Evolutionary conservation across 352 stramenopile species (phyloP).

Genomic region (Salisapilia sapeloensis): DNA sequence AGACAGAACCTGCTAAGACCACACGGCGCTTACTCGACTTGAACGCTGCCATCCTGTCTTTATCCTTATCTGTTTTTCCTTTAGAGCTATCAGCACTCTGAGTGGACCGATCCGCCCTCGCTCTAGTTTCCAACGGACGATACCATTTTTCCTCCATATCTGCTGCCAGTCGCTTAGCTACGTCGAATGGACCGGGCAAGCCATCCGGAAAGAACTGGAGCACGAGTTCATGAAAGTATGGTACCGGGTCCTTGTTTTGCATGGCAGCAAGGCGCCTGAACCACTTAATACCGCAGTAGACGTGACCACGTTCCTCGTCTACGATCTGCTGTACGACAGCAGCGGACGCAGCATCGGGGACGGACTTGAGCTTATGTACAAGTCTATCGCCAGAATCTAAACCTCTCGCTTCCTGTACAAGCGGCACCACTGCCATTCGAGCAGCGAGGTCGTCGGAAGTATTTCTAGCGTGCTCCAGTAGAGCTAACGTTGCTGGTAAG

Average conservation of each 20-base stretch:
- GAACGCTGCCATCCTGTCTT: constrained; percentile 12
- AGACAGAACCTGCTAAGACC: constrained; percentile 53
- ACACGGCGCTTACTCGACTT: constrained; percentile 44
- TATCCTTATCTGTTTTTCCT: background rate
- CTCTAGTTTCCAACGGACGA: constrained; percentile 41
- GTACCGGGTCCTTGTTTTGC: constrained; percentile 29
- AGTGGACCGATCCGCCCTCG: constrained; percentile 4
- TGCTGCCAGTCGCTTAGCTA: constrained; percentile 39
- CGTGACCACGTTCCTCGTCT: constrained; percentile 57
- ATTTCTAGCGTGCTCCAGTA: constrained; percentile 61
- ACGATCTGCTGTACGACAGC: constrained; percentile 63
- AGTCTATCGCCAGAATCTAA: constrained; percentile 61
- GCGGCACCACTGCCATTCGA: constrained; percentile 56
- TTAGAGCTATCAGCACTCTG: constrained; percentile 1
- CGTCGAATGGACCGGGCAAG: constrained; percentile 59
- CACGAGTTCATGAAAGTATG: constrained; percentile 71
- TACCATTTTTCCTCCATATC: constrained; percentile 66
- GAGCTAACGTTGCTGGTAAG: constrained; percentile 38
- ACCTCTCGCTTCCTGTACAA: constrained; percentile 65
- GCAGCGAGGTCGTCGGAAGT: constrained; percentile 43
- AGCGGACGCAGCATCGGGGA: constrained; percentile 48
- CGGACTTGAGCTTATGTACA: constrained; percentile 51
- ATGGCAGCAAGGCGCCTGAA: constrained; percentile 31
- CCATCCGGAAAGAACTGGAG: constrained; percentile 61
- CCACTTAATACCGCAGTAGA: constrained; percentile 66